Conservation (phyloP, 495 filamentous ascomycete genomes). For the Aspergillus affinis region DNA sequence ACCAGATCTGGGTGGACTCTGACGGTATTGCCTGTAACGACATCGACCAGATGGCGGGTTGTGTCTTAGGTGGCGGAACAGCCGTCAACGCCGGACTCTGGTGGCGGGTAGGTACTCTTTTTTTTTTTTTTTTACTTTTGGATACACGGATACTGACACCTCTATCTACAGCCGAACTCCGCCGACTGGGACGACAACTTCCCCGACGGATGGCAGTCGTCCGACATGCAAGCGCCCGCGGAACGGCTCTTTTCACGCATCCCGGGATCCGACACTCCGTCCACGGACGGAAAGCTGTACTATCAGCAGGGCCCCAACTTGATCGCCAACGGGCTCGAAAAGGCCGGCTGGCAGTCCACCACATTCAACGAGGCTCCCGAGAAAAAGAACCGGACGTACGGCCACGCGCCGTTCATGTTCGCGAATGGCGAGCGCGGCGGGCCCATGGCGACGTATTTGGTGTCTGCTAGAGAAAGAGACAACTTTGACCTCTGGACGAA, state of each 20-base stretch:
- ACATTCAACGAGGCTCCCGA: conserved; percentile 1
- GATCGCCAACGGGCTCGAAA: conserved; percentile 1
- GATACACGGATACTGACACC: neutral
- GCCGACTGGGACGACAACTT: conserved; percentile 11
- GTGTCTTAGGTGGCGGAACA: conserved; percentile 20
- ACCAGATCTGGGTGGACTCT: conserved; percentile 11
- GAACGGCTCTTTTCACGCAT: conserved; percentile 10
- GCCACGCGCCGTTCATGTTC: conserved; percentile 12
- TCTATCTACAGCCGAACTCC: neutral
- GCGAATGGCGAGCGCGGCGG: conserved; percentile 8
- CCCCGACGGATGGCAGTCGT: conserved; percentile 5
- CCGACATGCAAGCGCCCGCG: conserved; percentile 9
- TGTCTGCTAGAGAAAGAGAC: conserved; percentile 7
- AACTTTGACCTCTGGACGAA: conserved; percentile 10
- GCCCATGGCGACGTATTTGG: conserved; percentile 10
- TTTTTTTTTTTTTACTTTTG: neutral
- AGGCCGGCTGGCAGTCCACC: conserved; percentile 4
- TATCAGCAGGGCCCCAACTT: conserved; percentile 3
- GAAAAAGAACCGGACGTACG: conserved; percentile 11
- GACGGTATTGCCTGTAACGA: conserved; percentile 16
- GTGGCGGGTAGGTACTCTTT: conserved; percentile 2
- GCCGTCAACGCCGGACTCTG: conserved; percentile 11
- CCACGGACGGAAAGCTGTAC: conserved; percentile 7
- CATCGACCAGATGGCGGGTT: conserved; percentile 22
- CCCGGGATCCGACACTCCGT: conserved; percentile 4